phyloP scores from a whole-genome alignment of 352 stramenopile genomes.

The Pilasporangium apinafurcum region DNA sequence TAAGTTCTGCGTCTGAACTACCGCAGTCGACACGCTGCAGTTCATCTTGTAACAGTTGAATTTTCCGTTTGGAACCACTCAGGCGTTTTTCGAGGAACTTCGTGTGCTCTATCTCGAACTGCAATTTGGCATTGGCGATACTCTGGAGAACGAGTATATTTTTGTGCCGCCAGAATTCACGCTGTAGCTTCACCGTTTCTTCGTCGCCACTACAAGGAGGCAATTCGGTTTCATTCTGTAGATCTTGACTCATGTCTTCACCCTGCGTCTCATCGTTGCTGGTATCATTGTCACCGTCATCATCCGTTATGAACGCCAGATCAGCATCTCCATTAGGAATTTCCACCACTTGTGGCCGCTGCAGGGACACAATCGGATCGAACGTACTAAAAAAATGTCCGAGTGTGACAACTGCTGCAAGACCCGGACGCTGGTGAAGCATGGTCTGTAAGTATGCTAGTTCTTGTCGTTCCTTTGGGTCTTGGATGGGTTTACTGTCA shows the following conservation, averaged over 20 bases:
- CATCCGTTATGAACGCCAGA: slow-evolving; percentile 1
- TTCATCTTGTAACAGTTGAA: slow-evolving; percentile 10
- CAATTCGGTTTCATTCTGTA: background rate
- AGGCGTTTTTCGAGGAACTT: slow-evolving; percentile 12
- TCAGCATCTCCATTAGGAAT: background rate
- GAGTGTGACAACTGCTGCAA: background rate
- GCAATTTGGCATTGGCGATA: slow-evolving; percentile 12
- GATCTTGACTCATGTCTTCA: background rate
- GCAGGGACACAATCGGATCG: slow-evolving; percentile 1
- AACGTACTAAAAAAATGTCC: slow-evolving; percentile 7
- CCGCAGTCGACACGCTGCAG: slow-evolving; percentile 1
- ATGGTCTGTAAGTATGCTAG: background rate
- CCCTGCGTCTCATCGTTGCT: background rate
- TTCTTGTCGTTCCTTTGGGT: background rate
- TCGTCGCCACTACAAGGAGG: background rate
- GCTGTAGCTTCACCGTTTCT: slow-evolving; percentile 2
- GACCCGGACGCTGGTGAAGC: background rate
- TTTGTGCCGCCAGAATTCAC: slow-evolving; percentile 12
- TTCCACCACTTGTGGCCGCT: background rate
- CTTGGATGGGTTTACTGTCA: background rate
- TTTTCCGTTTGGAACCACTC: slow-evolving; percentile 13
- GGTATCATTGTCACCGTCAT: slow-evolving; percentile 4
- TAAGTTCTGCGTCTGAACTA: background rate
- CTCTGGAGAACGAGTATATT: slow-evolving; percentile 9
- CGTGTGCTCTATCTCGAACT: slow-evolving; percentile 11